phyloP scores from a whole-genome alignment of 176 grass and related monocot species.

The Eremochloa ophiuroides region DNA sequence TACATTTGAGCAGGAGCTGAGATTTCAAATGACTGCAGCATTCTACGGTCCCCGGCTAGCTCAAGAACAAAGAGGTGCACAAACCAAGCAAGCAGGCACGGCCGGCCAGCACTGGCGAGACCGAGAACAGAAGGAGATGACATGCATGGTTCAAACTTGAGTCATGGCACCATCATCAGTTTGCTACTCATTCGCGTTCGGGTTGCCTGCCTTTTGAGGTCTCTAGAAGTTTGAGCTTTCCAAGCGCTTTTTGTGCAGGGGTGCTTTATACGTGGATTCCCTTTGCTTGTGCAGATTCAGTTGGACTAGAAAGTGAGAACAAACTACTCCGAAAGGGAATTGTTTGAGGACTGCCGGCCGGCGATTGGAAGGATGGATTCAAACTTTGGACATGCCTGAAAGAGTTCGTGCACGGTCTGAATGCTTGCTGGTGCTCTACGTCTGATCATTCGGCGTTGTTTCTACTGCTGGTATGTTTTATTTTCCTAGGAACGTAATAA shows the following conservation, averaged over 20 bases:
- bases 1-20: constrained; percentile 10
- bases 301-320: constrained; percentile 25
- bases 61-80: neutral
- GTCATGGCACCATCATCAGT: constrained; percentile 41
- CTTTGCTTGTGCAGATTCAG: constrained; percentile 38
- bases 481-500: too few relatives aligned
- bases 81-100: neutral
- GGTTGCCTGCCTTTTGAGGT: constrained; percentile 50
- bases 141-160: constrained; percentile 42
- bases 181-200: constrained; percentile 28
- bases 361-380: constrained; percentile 19
- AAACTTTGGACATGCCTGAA: constrained; percentile 25
- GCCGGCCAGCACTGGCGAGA: neutral
- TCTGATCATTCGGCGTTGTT: too few relatives aligned
- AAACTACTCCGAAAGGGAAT: constrained; percentile 1
- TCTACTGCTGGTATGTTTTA: too few relatives aligned
- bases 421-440: neutral
- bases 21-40: constrained; percentile 24
- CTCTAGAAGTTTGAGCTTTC: constrained; percentile 51
- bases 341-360: constrained; percentile 22
- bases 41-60: neutral
- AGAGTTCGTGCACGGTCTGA: neutral
- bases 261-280: constrained; percentile 50
- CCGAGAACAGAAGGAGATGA: neutral
- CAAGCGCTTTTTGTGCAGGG: constrained; percentile 25